phyloP scores from a whole-genome alignment of 2,329 filamentous ascomycete species.

The Claviceps africana region DNA sequence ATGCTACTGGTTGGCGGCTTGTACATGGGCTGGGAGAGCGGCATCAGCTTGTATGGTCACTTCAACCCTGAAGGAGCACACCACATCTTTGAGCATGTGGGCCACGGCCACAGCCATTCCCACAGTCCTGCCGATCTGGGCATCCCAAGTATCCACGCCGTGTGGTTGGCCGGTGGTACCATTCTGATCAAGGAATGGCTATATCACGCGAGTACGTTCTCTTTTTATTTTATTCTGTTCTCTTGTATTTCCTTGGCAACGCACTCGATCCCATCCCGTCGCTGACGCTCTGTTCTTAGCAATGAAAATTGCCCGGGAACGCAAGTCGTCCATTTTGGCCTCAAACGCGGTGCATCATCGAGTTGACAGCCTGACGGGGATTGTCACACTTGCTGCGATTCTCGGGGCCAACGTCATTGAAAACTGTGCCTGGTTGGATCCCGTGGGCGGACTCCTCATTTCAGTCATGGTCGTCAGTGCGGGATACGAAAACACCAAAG shows the following conservation, averaged over 20 bases:
- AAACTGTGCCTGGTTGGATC: slow-evolving; percentile 84
- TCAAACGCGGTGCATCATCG: slow-evolving; percentile 96
- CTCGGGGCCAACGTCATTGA: slow-evolving; percentile 75
- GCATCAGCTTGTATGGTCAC: slow-evolving; percentile 52
- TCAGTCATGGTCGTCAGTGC: slow-evolving; percentile 87
- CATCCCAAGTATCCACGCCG: slow-evolving; percentile 77
- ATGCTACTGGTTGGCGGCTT: slow-evolving; percentile 80
- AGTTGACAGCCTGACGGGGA: slow-evolving; percentile 86
- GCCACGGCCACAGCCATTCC: slow-evolving; percentile 52
- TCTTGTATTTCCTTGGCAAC: not conserved
- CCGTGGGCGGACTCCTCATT: slow-evolving; percentile 83
- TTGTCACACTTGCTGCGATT: slow-evolving; percentile 83
- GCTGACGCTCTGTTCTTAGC: slow-evolving; percentile 34
- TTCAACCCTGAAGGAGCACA: slow-evolving; percentile 57
- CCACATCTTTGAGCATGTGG: slow-evolving; percentile 45
- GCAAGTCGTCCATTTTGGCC: slow-evolving; percentile 88
- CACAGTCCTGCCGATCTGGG: slow-evolving; percentile 33
- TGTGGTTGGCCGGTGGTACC: slow-evolving; percentile 82
- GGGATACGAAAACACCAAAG: slow-evolving; percentile 71
- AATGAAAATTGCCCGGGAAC: slow-evolving; percentile 88
- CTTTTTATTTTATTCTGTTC: not conserved
- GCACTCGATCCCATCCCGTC: not conserved
- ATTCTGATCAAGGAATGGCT: slow-evolving; percentile 94
- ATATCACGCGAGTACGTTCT: slow-evolving; percentile 83
- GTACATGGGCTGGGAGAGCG: slow-evolving; percentile 77